phyloP scores from a whole-genome alignment of 352 stramenopile genomes.

The Phytophthora nicotianae region DNA sequence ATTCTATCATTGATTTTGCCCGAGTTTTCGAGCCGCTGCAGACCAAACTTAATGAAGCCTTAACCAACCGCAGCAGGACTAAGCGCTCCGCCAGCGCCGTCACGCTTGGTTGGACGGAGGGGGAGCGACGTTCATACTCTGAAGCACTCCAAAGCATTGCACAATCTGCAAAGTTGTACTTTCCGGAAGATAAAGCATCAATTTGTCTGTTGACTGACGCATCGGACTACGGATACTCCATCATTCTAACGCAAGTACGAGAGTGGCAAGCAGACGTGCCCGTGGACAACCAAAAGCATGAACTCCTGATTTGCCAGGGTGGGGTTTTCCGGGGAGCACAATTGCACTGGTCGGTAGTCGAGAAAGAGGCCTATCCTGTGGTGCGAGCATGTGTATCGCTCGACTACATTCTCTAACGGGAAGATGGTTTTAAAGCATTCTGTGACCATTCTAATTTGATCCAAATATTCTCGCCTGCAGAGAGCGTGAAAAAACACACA shows the following conservation, averaged over 20 bases:
- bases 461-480: neutral
- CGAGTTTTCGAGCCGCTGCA: constrained; percentile 18
- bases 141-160: constrained; percentile 4
- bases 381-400: constrained; percentile 7
- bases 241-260: constrained; percentile 20
- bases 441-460: constrained; percentile 5
- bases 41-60: constrained; percentile 7
- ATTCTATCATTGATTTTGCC: constrained; percentile 27
- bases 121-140: neutral
- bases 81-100: neutral
- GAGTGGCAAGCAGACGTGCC: neutral
- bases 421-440: constrained; percentile 1
- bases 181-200: constrained; percentile 1
- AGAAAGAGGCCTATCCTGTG: constrained; percentile 2
- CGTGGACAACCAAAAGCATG: constrained; percentile 12
- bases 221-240: constrained; percentile 2
- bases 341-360: constrained; percentile 21
- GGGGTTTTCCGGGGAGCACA: constrained; percentile 17
- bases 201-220: constrained; percentile 19
- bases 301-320: constrained; percentile 15
- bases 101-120: neutral
- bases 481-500: constrained; percentile 1
- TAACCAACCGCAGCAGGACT: constrained; percentile 10
- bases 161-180: constrained; percentile 1
- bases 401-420: neutral